Conservation (phyloP, 106 monocot species). For the Phalaenopsis aphrodite region DNA sequence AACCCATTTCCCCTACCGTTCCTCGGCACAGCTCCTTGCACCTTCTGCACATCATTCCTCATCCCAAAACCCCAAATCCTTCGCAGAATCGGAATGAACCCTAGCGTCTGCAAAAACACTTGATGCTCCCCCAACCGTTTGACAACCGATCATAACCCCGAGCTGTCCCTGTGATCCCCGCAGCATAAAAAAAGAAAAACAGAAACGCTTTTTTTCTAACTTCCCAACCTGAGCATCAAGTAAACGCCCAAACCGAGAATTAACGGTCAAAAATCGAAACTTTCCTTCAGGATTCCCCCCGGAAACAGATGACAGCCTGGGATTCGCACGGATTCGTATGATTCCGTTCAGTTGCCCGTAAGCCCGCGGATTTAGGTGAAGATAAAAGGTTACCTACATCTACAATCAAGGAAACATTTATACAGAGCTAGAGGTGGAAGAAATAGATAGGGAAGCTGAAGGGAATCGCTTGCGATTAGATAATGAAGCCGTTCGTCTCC, state of each 20-base stretch:
- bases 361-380: not conserved
- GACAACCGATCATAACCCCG: slow-evolving; percentile 7
- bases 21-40: slow-evolving; percentile 14
- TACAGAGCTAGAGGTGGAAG: not conserved
- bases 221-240: not conserved
- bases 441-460: not conserved
- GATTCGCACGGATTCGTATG: slow-evolving; percentile 5
- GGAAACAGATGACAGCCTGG: not conserved
- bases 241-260: not conserved
- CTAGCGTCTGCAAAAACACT: not conserved
- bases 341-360: not conserved
- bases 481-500: not conserved
- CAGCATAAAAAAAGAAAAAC: not conserved
- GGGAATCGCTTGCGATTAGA: slow-evolving; percentile 5
- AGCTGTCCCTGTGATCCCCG: not conserved
- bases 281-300: slow-evolving; percentile 8
- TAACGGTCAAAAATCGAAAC: not conserved
- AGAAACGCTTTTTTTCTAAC: not conserved
- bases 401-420: not conserved
- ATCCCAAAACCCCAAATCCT: slow-evolving; percentile 15
- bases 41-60: slow-evolving; percentile 23
- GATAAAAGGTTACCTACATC: not conserved
- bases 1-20: slow-evolving; percentile 11
- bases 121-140: not conserved
- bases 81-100: not conserved